A percentile compares a stretch with the other conserved stretches of the same genome.
phyloP scores from a whole-genome alignment of 495 filamentous ascomycete genomes.

The Daldinia vernicosa region DNA sequence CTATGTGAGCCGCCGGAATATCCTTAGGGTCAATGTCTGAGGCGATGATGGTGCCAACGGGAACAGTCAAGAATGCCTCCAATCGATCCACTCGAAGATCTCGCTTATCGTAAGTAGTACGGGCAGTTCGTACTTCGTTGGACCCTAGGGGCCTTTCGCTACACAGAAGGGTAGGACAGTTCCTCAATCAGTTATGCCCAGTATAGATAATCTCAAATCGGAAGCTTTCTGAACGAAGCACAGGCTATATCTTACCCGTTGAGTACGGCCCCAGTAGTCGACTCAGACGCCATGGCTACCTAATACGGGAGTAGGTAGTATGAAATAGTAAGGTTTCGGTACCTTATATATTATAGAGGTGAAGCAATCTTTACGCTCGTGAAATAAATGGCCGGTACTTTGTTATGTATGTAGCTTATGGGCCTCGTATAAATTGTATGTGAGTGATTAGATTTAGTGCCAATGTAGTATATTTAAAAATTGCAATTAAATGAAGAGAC shows the following conservation, averaged over 20 bases:
- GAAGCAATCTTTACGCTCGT: not conserved
- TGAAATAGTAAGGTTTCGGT: not conserved
- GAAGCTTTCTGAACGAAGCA: not conserved
- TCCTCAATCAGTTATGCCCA: not conserved
- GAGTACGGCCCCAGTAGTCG: not conserved
- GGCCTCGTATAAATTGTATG: not conserved
- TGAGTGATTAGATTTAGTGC: not conserved
- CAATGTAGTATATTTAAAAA: not conserved
- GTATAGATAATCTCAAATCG: not conserved
- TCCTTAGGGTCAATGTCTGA: conserved; percentile 2
- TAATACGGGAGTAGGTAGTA: not conserved
- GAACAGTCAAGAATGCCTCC: not conserved
- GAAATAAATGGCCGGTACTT: not conserved
- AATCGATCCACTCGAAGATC: not conserved
- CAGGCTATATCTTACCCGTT: not conserved
- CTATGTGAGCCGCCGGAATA: not conserved
- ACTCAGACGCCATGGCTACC: not conserved
- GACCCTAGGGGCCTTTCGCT: not conserved
- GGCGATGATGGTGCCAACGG: conserved; percentile 2
- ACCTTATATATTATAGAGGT: not conserved
- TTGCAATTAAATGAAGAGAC: not conserved
- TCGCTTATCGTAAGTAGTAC: not conserved
- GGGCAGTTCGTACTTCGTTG: not conserved
- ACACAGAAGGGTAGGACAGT: not conserved
- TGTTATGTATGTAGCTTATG: not conserved